These are phyloP conservation scores for Carex parvula DNA, from an alignment of 176 grass and related monocot species.

Conservation along the genomic window DNA sequence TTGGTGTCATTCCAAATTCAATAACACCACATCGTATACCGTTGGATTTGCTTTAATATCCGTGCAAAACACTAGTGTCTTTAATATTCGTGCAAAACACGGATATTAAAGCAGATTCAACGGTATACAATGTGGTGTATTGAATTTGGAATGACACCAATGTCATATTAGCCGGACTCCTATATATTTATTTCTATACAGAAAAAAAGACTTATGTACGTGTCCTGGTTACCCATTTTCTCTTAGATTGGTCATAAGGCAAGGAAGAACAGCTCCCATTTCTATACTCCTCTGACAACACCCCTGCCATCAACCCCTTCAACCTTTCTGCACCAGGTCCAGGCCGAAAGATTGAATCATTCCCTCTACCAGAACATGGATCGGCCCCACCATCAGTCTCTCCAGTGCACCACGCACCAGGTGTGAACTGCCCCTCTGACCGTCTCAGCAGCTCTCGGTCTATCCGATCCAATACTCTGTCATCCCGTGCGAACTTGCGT, in stretches of 20 bases:
- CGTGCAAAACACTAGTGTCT: too few species aligned
- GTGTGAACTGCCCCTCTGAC: conserved; percentile 55
- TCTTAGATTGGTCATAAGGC: conserved; percentile 69
- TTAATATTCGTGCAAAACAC: too few species aligned
- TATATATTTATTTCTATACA: neutral
- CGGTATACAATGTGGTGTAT: too few species aligned
- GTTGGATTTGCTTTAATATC: too few species aligned
- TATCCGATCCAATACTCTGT: conserved; percentile 75
- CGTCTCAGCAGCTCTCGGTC: conserved; percentile 66
- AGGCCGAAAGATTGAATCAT: conserved; percentile 53
- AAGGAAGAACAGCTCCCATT: conserved; percentile 68
- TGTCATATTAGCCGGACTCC: too few species aligned
- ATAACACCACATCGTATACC: too few species aligned
- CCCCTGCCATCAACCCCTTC: conserved; percentile 53
- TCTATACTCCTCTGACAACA: conserved; percentile 60
- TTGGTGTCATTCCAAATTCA: too few species aligned
- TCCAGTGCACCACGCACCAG: conserved; percentile 73
- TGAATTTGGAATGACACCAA: too few species aligned
- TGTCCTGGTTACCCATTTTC: conserved; percentile 47
- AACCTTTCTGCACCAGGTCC: conserved; percentile 66
- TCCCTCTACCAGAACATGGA: conserved; percentile 52
- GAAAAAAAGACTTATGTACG: neutral
- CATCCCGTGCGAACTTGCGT: conserved; percentile 74
- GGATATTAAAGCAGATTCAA: too few species aligned
- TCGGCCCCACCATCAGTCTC: conserved; percentile 41